Evolutionary conservation across 129 eudicot genomes (phyloP).

Genomic region (Flaveria sonorensis): DNA sequence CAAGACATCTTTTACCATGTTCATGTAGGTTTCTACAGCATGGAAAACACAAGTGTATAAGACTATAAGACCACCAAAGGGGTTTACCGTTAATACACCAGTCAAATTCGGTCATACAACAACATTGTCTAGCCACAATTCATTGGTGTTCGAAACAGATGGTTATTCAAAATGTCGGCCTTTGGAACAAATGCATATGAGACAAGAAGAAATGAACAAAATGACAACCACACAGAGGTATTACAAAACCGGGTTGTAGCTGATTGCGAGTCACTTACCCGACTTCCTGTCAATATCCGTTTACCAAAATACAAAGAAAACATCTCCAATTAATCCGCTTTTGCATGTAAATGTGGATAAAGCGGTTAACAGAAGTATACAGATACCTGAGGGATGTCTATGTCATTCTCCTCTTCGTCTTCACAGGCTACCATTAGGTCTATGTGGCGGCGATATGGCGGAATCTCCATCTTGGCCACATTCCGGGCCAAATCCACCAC

Average conservation of each 20-base stretch:
- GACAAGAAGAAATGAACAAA: not conserved
- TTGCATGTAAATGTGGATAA: not conserved
- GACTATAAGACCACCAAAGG: too few species aligned
- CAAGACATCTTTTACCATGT: not conserved
- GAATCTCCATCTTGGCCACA: slow-evolving; percentile 83
- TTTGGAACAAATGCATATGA: slow-evolving; percentile 23
- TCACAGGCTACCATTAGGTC: slow-evolving; percentile 90
- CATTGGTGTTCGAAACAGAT: slow-evolving; percentile 8
- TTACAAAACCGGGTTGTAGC: slow-evolving; percentile 15
- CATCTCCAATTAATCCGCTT: slow-evolving; percentile 19
- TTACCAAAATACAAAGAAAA: slow-evolving; percentile 15
- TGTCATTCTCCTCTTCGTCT: slow-evolving; percentile 83
- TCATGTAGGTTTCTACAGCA: not conserved
- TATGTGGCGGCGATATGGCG: slow-evolving; percentile 69
- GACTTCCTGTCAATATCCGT: slow-evolving; percentile 7
- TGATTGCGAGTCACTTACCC: slow-evolving; percentile 16
- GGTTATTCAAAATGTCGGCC: slow-evolving; percentile 6
- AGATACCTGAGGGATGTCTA: slow-evolving; percentile 83
- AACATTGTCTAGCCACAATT: slow-evolving; percentile 18
- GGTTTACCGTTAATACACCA: not conserved
- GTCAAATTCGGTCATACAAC: slow-evolving; percentile 6
- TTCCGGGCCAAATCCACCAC: slow-evolving; percentile 81
- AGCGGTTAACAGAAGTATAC: slow-evolving; percentile 49
- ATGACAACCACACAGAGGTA: not conserved
- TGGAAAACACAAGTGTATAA: not conserved